Evolutionary conservation across 2,329 filamentous ascomycete genomes (phyloP).

Genomic region (Fusarium hainanense): DNA sequence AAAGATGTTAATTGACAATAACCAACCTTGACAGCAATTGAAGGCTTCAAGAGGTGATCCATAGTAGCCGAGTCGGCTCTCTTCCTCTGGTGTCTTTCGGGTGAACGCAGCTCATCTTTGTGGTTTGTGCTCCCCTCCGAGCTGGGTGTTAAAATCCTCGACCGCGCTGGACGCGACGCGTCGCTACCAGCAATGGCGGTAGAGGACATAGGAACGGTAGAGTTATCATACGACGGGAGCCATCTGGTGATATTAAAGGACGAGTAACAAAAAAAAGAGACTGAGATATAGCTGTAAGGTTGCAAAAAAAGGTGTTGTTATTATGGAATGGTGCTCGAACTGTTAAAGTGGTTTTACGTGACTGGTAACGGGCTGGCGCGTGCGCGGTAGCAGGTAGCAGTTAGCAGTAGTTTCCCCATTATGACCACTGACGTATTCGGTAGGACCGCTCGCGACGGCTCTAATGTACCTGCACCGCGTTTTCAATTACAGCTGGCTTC

Average conservation of each 20-base stretch:
- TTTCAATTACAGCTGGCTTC: conserved; percentile 3
- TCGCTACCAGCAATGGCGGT: conserved; percentile 52
- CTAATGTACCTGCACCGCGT: conserved; percentile 14
- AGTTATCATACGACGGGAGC: conserved; percentile 28
- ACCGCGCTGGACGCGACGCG: conserved; percentile 62
- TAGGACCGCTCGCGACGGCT: background rate
- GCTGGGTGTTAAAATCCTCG: conserved; percentile 56
- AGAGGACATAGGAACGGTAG: conserved; percentile 49
- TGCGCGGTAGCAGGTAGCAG: background rate
- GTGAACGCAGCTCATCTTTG: conserved; percentile 46
- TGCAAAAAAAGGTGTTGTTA: conserved; percentile 29
- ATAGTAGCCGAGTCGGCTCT: conserved; percentile 55
- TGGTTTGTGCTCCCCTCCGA: conserved; percentile 54
- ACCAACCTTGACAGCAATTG: conserved; percentile 65
- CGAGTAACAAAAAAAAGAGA: conserved; percentile 4
- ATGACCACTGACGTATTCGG: conserved; percentile 25
- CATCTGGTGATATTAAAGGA: conserved; percentile 27
- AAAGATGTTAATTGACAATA: background rate
- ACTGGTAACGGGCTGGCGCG: conserved; percentile 2
- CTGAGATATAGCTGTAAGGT: conserved; percentile 16
- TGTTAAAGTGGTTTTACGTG: conserved; percentile 34
- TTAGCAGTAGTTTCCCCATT: background rate
- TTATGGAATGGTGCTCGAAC: conserved; percentile 18
- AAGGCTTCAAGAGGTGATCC: conserved; percentile 62
- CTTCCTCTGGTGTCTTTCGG: conserved; percentile 51